Conservation (phyloP, 257 asterid genomes). For the Solanum virginianum region DNA sequence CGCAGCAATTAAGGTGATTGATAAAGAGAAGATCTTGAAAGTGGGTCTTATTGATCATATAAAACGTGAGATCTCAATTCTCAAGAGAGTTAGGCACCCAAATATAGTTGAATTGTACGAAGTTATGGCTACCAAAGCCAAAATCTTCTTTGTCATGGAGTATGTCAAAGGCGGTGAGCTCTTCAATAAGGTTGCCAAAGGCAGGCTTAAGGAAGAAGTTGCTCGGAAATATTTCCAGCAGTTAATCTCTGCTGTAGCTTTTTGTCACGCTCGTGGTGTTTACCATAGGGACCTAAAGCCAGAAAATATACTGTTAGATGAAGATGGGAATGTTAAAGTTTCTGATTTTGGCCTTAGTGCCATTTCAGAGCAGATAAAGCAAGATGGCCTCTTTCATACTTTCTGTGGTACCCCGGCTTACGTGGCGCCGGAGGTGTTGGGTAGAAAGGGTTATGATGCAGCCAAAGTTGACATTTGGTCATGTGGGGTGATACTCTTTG, state of each 20-base stretch:
- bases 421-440: slow-evolving; percentile 91
- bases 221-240: slow-evolving; percentile 83
- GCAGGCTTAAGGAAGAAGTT: slow-evolving; percentile 70
- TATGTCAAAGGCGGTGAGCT: slow-evolving; percentile 89
- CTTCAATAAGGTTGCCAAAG: slow-evolving; percentile 82
- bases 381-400: slow-evolving; percentile 83
- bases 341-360: slow-evolving; percentile 91
- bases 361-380: slow-evolving; percentile 83
- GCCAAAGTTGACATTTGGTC: slow-evolving; percentile 94
- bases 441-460: slow-evolving; percentile 78
- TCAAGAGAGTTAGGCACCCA: slow-evolving; percentile 87
- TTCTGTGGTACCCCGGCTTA: slow-evolving; percentile 94
- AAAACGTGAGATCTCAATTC: slow-evolving; percentile 89
- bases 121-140: slow-evolving; percentile 90
- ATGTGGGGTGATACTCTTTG: slow-evolving; percentile 84
- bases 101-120: slow-evolving; percentile 82
- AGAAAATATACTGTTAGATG: slow-evolving; percentile 72
- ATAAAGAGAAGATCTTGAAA: slow-evolving; percentile 74
- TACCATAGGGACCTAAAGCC: slow-evolving; percentile 89
- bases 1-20: slow-evolving; percentile 84
- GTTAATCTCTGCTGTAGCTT: slow-evolving; percentile 70
- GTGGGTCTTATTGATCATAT: slow-evolving; percentile 66
- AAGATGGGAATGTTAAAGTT: slow-evolving; percentile 73
- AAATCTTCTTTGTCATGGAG: slow-evolving; percentile 85
- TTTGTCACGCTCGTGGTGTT: slow-evolving; percentile 92